Base-by-base conservation (phyloP, 352 stramenopile species). In the Phytopythium mirpurense region DNA sequence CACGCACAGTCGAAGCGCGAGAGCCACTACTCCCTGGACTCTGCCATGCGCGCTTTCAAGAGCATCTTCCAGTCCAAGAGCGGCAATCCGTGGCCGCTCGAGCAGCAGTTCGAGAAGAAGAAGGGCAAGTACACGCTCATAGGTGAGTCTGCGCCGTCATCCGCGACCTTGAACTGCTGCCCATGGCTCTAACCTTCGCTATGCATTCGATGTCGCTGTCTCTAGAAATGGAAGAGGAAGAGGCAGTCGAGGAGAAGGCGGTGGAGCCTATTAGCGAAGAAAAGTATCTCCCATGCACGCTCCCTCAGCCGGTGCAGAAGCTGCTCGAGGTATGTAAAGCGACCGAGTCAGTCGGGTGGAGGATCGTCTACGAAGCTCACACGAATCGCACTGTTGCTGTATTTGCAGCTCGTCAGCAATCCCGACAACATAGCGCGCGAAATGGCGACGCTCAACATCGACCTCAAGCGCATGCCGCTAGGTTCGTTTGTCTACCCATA, bases 61-160 rank as follows among this genome's bases (percentile, higher is more conserved):
- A 80, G 74, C 11, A 19, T 76, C 14, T 90, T 88, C 52, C 24
- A 47, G 7, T 51, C 65, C 48, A 88, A 88, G 43, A 86, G 62
- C 21, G 77, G 64, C 48, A 90, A 90, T 49, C 59, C 65, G 43
- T 90, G 79, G 79, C 77, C 77, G 23, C 60, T 85, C 9, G 19
- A 41, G 31, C 35, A 60, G 3, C 54, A 49, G 1, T 90, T 90
- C 32, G 58, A 63, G 23, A 70, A 70, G 49, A 72, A 80, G 24
- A 62, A 67, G 40, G 64, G 70, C 14, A 84, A 84, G 63, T 90
- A 88, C 56, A 72, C 81, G 31, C 67, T 88, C 14, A 74, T 90
- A 9, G 74, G 78, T 88, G 34, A 29, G 41, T 47, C 12, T 10
- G 14, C 12, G 1, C 29, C 29, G 29, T 32, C 29, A n/a, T n/a